phyloP scores from a whole-genome alignment of 768 basidiomycete species.

The Tricholoma saponaceum region DNA sequence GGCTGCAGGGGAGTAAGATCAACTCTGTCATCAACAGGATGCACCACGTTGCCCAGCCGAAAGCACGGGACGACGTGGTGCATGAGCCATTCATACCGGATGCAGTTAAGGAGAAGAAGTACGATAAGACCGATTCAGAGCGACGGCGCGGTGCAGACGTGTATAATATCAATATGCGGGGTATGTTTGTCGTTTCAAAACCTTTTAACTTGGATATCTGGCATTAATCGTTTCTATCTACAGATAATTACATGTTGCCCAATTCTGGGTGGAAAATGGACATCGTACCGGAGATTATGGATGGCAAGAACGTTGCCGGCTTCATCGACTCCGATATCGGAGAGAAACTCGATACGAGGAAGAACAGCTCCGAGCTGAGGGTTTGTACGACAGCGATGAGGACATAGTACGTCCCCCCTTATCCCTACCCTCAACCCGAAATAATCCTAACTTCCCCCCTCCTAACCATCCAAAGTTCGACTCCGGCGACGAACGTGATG shows the following conservation, averaged over 20 bases:
- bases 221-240: constrained; percentile 3
- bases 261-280: constrained; percentile 96
- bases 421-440: background rate
- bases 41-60: constrained; percentile 91
- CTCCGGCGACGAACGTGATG: constrained; percentile 81
- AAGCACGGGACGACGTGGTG: constrained; percentile 84
- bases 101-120: constrained; percentile 70
- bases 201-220: background rate
- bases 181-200: constrained; percentile 43
- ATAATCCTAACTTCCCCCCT: background rate
- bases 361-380: constrained; percentile 86
- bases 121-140: constrained; percentile 85
- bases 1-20: constrained; percentile 92
- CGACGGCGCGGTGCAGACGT: constrained; percentile 82
- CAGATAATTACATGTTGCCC: constrained; percentile 87
- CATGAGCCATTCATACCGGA: constrained; percentile 91
- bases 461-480: constrained; percentile 47
- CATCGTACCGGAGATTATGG: constrained; percentile 94
- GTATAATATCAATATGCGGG: constrained; percentile 85
- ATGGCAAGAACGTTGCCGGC: constrained; percentile 98
- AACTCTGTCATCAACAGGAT: constrained; percentile 92
- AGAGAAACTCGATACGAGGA: constrained; percentile 97
- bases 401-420: constrained; percentile 58
- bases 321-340: constrained; percentile 98
- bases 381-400: constrained; percentile 90